phyloP scores from a whole-genome alignment of 768 basidiomycete species.

The Lentinula detonsa region DNA sequence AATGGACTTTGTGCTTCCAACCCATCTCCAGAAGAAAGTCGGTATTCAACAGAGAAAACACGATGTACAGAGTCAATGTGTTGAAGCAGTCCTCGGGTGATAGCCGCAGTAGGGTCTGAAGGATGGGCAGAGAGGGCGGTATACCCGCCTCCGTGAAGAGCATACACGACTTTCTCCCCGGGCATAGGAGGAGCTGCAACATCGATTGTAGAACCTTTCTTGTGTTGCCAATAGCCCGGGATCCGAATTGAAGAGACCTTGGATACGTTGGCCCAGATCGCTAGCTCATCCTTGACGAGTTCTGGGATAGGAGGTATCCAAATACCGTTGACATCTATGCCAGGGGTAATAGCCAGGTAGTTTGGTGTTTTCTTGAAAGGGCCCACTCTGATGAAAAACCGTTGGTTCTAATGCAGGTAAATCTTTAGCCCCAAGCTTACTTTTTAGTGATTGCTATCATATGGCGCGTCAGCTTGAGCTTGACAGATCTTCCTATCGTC shows the following conservation, averaged over 20 bases:
- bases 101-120: slow-evolving; percentile 35
- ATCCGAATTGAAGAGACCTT: slow-evolving; percentile 35
- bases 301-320: slow-evolving; percentile 41
- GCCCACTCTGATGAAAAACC: slow-evolving; percentile 25
- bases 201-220: slow-evolving; percentile 26
- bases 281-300: slow-evolving; percentile 37
- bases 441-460: slow-evolving; percentile 15
- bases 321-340: slow-evolving; percentile 36
- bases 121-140: slow-evolving; percentile 51
- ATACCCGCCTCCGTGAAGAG: slow-evolving; percentile 63
- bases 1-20: slow-evolving; percentile 48
- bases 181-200: slow-evolving; percentile 31
- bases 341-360: slow-evolving; percentile 34
- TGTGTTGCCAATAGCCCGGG: slow-evolving; percentile 55
- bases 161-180: slow-evolving; percentile 54
- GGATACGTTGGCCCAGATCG: slow-evolving; percentile 31
- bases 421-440: slow-evolving; percentile 17
- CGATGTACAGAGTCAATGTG: slow-evolving; percentile 38
- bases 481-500: slow-evolving; percentile 33
- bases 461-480: slow-evolving; percentile 28
- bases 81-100: slow-evolving; percentile 42
- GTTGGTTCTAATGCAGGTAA: background rate
- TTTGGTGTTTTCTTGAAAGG: slow-evolving; percentile 24
- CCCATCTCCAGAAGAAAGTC: slow-evolving; percentile 45
- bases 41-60: slow-evolving; percentile 65